A percentile compares a stretch with the other conserved stretches of the same genome.
Conservation (phyloP, 192 early-diverging fungal species). For the Mortierella hygrophila region DNA sequence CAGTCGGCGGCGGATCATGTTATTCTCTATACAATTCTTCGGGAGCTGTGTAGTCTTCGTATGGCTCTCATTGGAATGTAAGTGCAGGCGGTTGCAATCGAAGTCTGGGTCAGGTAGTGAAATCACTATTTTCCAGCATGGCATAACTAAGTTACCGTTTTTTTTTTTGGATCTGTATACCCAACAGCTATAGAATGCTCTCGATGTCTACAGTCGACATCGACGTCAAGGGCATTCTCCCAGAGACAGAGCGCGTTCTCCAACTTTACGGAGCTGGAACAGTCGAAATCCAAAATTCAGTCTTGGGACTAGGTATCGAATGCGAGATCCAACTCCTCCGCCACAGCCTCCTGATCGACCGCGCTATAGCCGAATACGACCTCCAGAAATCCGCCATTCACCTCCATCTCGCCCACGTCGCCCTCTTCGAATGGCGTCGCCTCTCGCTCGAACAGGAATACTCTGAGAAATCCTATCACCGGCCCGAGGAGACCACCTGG, state of each 20-base stretch:
- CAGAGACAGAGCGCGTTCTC: constrained; percentile 35
- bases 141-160: no score
- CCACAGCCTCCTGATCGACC: constrained; percentile 44
- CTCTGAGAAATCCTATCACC: constrained; percentile 44
- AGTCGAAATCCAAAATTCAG: constrained; percentile 15
- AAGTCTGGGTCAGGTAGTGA: background rate
- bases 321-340: constrained; percentile 55
- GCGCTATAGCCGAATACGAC: constrained; percentile 58
- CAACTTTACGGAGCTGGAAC: constrained; percentile 9
- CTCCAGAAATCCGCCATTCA: constrained; percentile 61
- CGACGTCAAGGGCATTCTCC: constrained; percentile 26
- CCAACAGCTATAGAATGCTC: constrained; percentile 52
- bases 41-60: constrained; percentile 44
- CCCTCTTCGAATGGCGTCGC: constrained; percentile 59
- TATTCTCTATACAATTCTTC: constrained; percentile 45
- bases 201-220: constrained; percentile 51
- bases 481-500: constrained; percentile 41
- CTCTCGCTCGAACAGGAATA: constrained; percentile 60
- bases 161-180: no score
- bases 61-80: constrained; percentile 46
- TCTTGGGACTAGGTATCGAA: constrained; percentile 58
- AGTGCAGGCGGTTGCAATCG: background rate
- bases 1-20: constrained; percentile 38
- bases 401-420: constrained; percentile 45
- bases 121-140: no score